phyloP scores from a whole-genome alignment of 306 rosid genomes.

The Styphnolobium japonicum region DNA sequence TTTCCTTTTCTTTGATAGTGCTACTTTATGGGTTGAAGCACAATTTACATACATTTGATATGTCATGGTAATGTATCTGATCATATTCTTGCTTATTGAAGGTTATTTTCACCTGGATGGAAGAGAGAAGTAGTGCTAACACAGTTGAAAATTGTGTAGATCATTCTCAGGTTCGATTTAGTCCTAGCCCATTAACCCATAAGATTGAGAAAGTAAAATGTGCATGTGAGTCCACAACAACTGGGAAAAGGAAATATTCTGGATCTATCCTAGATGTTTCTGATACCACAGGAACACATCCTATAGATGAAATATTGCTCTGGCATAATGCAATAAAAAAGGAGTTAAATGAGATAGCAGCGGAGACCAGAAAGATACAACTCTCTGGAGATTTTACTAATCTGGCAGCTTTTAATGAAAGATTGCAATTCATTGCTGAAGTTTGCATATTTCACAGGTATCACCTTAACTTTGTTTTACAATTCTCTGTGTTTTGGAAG shows the following conservation, averaged over 20 bases:
- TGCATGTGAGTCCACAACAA: constrained; percentile 61
- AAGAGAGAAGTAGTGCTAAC: constrained; percentile 49
- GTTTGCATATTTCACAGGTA: constrained; percentile 99
- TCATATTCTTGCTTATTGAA: constrained; percentile 42
- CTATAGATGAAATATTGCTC: constrained; percentile 87
- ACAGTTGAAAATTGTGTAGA: constrained; percentile 41
- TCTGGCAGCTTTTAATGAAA: constrained; percentile 81
- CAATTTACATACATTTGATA: constrained; percentile 13
- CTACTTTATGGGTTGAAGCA: background rate
- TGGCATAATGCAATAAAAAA: constrained; percentile 96
- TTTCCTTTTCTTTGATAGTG: constrained; percentile 19
- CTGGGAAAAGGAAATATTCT: constrained; percentile 78
- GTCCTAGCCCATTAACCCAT: constrained; percentile 46
- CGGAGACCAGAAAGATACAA: constrained; percentile 54
- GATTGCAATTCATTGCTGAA: constrained; percentile 95
- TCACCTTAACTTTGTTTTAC: constrained; percentile 6
- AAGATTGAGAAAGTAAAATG: constrained; percentile 46
- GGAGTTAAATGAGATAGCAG: constrained; percentile 75
- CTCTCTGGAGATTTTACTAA: constrained; percentile 71
- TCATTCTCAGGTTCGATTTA: constrained; percentile 51
- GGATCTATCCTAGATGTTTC: constrained; percentile 54
- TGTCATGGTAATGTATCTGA: constrained; percentile 23
- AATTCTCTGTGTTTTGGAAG: constrained; percentile 19
- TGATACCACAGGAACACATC: constrained; percentile 62
- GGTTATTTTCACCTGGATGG: constrained; percentile 98